Evolutionary conservation across 225 moss, liverwort and hornwort species (phyloP), one percentile per base, ranked within the genome.

Genomic region (Sphagnum tenellum): DNA sequence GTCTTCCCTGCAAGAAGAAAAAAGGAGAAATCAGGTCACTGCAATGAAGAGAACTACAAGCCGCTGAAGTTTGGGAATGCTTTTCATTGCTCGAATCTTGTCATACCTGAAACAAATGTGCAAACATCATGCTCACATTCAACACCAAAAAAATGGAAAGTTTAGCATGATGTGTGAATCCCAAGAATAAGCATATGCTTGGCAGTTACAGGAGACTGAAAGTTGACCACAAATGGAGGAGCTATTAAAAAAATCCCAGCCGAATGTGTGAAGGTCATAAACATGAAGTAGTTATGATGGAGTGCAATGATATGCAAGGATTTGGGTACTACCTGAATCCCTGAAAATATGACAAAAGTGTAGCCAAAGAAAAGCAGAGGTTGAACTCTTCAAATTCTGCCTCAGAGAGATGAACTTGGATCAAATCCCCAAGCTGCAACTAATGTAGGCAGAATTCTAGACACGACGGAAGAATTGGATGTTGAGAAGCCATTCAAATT

Each of bases 371-470:
- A 9, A 5, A 45, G 60, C 60, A 8, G 64, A 49, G 67, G 59
- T 84, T 84, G 12, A 84, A 84, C 64, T 84, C 83, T 70, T 75
- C 69, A 47, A 84, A 76, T 61, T 84, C 80, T 6, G 51, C 66
- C 0, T 84, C 80, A 0, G 48, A 66, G 8, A 84, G 59, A 3
- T 70, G 61, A 80, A 70, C 63, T 61, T 29, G 29, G 29, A 29
- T 29, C 29, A 29, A 29, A 29, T 29, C 29, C 29, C 29, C 29
- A 29, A 29, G 29, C 29, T 29, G 1, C 29, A 29, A 29, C 29
- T 1, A 29, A 29, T 29, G 29, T 29, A 29, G 29, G 29, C 29
- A 29, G 29, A 29, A 29, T 29, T 29, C 29, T 29, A 29, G 29
- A 29, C 29, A 29, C 29, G 29, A 29, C 29, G 29, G 29, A 29